Percentiles rank a stretch among this genome's conserved stretches.
Conservation (phyloP, 177 flowering plant species). For the Vitis hybrid region DNA sequence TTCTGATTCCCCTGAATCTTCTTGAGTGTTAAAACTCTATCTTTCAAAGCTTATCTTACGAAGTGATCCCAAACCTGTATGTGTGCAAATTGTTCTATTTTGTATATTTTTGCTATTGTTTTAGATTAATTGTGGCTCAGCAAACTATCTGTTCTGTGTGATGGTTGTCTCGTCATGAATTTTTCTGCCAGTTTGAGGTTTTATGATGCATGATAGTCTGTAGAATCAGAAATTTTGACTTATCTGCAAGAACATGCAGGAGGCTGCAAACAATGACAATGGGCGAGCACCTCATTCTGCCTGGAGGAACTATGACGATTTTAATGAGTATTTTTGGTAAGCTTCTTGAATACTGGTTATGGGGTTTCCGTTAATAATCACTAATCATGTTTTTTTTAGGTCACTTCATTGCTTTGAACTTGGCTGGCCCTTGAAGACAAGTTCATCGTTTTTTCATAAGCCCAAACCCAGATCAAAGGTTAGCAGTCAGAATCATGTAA, state of each 20-base stretch:
- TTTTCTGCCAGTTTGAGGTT: neutral
- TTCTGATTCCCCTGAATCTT: too few species aligned
- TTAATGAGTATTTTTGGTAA: constrained; percentile 96
- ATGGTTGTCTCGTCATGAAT: neutral
- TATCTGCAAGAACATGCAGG: constrained; percentile 38
- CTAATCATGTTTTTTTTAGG: constrained; percentile 38
- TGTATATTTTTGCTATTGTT: too few species aligned
- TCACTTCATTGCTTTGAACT: constrained; percentile 85
- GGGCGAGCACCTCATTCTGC: constrained; percentile 94
- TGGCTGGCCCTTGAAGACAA: constrained; percentile 85
- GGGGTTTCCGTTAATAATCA: neutral
- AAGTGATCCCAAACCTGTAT: too few species aligned
- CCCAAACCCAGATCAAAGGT: constrained; percentile 77
- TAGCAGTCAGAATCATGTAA: neutral
- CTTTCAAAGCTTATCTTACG: too few species aligned
- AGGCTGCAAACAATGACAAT: constrained; percentile 80
- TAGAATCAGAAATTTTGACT: neutral
- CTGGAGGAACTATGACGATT: constrained; percentile 99
- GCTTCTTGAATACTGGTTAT: neutral
- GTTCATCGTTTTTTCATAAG: constrained; percentile 62
- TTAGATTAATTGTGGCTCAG: too few species aligned
- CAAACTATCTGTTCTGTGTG: too few species aligned
- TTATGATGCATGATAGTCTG: neutral
- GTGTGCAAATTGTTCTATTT: too few species aligned
- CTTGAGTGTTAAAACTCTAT: too few species aligned